A percentile compares a stretch with the other conserved stretches of the same genome.
Conservation (phyloP, 78 protist genomes). For the Monocercomonoides exilis region DNA sequence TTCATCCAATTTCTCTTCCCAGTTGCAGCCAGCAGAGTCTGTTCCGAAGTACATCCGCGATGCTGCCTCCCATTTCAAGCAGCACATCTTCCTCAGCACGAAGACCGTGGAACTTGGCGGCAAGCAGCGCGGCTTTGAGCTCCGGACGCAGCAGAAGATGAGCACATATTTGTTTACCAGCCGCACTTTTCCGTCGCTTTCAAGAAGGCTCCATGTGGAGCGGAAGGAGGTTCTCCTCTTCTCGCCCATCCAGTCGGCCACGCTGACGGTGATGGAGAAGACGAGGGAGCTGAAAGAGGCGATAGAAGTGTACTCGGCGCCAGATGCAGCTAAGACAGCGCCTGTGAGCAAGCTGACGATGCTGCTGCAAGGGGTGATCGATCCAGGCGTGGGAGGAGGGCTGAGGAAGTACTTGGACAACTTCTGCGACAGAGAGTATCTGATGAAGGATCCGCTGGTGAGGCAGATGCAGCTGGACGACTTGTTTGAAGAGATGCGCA, state of each 20-base stretch:
- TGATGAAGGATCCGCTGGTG: neutral
- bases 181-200: neutral
- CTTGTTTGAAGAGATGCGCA: neutral
- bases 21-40: neutral
- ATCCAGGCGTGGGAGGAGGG: neutral
- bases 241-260: neutral
- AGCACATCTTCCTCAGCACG: neutral
- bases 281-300: neutral
- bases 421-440: neutral
- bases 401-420: neutral
- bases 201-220: neutral
- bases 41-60: neutral
- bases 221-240: neutral
- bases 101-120: neutral
- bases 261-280: neutral
- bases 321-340: neutral
- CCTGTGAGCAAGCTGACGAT: neutral
- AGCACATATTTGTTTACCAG: neutral
- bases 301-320: neutral
- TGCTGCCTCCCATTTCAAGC: neutral
- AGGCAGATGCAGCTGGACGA: neutral
- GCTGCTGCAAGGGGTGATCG: neutral
- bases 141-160: neutral
- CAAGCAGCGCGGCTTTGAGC: neutral
- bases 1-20: too few species aligned